Evolutionary conservation across 2,329 filamentous ascomycete genomes (phyloP), one percentile per base, ranked within the genome.

Genomic region (Malbranchea cinnamomea): DNA sequence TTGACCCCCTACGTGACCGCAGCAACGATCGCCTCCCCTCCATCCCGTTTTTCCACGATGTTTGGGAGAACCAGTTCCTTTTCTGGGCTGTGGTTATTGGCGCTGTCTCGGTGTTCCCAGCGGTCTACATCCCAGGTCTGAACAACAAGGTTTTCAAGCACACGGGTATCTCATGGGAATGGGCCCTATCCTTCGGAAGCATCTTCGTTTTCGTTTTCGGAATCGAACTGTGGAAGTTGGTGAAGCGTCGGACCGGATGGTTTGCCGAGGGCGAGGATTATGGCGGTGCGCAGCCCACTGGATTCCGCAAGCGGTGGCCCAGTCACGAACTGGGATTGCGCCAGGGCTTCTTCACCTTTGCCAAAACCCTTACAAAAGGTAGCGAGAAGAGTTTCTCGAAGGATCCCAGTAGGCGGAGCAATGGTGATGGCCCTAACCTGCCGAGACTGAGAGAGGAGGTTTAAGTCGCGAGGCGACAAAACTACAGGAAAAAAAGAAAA

Each of bases 91-190:
- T 65, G 6, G 49, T 62, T 16, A 35, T 60, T 24, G 64, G 63
- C 27, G 57, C 62, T 35, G 40, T 63, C 17, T 58, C 60, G 7
- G 51, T 67, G n/a, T 67, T 68, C 46, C 62, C 62, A 5, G 49
- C 62, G 20, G 46, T 67, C 12, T 75, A 75, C 42, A 71, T 75
- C 30, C 70, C 70, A 0, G 67, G 64, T 14, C 57, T 76, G 37
- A 74, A 68, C 51, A 60, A 54, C 6, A 51, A 56, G 1, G 69
- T 74, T 5, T 74, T 74, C 55, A 68, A 70, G 49, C 71, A 75
- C 46, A 57, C 56, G 17, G 66, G 62, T 5, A 74, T 76, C 33
- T 58, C 52, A 17, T 75, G 70, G 71, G 71, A 74, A 46, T 76
- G 70, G 71, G 67, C 47, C 4, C 63, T 76, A 23, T 67, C 73